Conservation (phyloP, 78 protist genomes). For the Paratrimastix pyriformis region DNA sequence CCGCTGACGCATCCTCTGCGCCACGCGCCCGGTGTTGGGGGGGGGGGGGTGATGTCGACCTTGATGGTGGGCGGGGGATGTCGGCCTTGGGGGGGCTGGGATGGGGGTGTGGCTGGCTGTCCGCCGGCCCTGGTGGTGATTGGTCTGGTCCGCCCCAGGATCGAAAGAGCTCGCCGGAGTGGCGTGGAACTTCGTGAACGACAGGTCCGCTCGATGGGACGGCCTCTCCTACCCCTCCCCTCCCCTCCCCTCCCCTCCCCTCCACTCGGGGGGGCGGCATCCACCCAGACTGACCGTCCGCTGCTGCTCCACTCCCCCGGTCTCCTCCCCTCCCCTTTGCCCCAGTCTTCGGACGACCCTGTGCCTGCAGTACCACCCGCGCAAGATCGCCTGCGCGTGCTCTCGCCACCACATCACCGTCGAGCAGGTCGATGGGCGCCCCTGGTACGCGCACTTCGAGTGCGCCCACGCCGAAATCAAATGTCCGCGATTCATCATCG, state of each 20-base stretch:
- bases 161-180: constrained; percentile 50
- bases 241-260: too few species aligned
- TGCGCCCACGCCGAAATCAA: not conserved
- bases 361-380: constrained; percentile 43
- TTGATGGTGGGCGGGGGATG: too few species aligned
- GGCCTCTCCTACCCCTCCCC: too few species aligned
- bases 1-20: too few species aligned
- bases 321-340: not conserved
- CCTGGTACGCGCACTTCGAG: not conserved
- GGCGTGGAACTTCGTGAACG: constrained; percentile 75
- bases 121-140: too few species aligned
- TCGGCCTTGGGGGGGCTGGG: too few species aligned
- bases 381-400: not conserved
- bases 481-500: too few species aligned
- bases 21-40: too few species aligned
- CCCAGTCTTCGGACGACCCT: constrained; percentile 51
- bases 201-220: constrained; percentile 34
- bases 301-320: not conserved
- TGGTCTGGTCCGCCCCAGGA: constrained; percentile 12
- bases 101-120: too few species aligned
- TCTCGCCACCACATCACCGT: constrained; percentile 43
- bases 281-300: not conserved
- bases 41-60: too few species aligned
- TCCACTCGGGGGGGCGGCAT: too few species aligned
- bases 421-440: constrained; percentile 37